Base-by-base conservation (phyloP, 1,284 basidiomycete species). In the Psilocybe mexicana region DNA sequence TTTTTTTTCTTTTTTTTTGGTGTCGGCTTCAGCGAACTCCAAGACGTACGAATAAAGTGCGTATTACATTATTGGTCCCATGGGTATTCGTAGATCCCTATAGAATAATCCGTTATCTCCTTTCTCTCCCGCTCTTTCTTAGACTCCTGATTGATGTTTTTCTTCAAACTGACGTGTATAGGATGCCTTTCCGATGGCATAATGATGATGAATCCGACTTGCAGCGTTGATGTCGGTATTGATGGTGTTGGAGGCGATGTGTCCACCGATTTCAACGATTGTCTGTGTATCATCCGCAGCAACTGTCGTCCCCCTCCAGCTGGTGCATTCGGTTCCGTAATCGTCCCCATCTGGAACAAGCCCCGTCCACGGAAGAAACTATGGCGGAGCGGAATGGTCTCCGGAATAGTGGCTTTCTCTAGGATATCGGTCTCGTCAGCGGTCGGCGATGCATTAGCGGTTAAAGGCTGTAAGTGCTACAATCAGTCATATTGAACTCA, bases 201-300 rank as follows among this genome's bases (percentile, higher is more conserved):
- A n/a, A 72, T 65, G 38, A 82, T 71, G 26, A 74, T 67, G 26
- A 80, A 72, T 7, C 73, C 70, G 14, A 81, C 70, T 47, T 74
- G 75, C 23, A 79, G 46, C 12, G 36, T 62, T 28, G 57, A 30
- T 49, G 36, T 43, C 38, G 56, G 42, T 44, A 43, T 8, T 43
- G 46, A 30, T 24, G 47, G 14, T 43, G 46, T 38, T 24, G 24
- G 24, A 18, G 38, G 30, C 24, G 50, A 50, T 45, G 50, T 25
- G 46, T 53, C 30, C 6, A 43, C 8, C 4, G 42, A 44, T 53
- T 43, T 44, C 28, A 43, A 18, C 18, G 42, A 44, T 44, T 53
- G 28, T 18, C 52, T 33, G 52, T 48, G 36, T 40, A 40, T 40
- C 38, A 12, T 40, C 38, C 38, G 38, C 38, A 18, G 35, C 38